phyloP scores from a whole-genome alignment of 805 yeast genomes.

The Ogataea wickerhamii region DNA sequence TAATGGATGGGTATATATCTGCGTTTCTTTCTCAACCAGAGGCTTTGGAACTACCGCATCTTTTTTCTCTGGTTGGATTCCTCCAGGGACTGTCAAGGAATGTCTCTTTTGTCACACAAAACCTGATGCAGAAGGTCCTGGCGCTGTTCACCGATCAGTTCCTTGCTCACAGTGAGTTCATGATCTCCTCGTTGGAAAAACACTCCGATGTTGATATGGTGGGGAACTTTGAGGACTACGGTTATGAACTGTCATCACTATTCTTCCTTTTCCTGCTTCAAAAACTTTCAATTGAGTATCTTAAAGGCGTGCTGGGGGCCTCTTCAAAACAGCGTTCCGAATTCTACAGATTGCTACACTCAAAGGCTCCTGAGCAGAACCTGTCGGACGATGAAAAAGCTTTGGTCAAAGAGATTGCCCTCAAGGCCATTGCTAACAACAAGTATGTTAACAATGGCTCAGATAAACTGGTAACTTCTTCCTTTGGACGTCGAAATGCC shows the following conservation, averaged over 20 bases:
- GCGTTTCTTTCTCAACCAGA: constrained; percentile 1
- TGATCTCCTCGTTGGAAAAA: constrained; percentile 14
- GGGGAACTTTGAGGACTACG: constrained; percentile 30
- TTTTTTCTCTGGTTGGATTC: constrained; percentile 31
- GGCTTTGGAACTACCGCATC: constrained; percentile 5
- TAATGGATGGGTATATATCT: constrained; percentile 10
- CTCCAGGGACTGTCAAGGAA: constrained; percentile 26
- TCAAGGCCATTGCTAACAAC: constrained; percentile 18
- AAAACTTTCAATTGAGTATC: constrained; percentile 22
- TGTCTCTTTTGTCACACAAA: constrained; percentile 21
- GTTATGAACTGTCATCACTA: constrained; percentile 29
- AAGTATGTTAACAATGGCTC: constrained; percentile 23
- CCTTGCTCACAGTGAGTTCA: constrained; percentile 20
- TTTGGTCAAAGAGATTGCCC: constrained; percentile 16
- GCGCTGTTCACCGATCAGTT: constrained; percentile 30
- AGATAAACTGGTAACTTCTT: constrained; percentile 24
- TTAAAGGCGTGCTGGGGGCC: constrained; percentile 15
- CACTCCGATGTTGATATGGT: constrained; percentile 23
- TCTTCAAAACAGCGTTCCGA: background rate
- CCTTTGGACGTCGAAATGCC: constrained; percentile 26
- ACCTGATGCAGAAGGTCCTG: constrained; percentile 17
- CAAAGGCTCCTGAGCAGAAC: background rate
- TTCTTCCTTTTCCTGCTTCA: constrained; percentile 27
- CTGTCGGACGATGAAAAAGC: constrained; percentile 10
- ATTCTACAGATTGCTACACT: background rate